Evolutionary conservation across 2,329 filamentous ascomycete genomes (phyloP).

Genomic region (Nakataea oryzae): DNA sequence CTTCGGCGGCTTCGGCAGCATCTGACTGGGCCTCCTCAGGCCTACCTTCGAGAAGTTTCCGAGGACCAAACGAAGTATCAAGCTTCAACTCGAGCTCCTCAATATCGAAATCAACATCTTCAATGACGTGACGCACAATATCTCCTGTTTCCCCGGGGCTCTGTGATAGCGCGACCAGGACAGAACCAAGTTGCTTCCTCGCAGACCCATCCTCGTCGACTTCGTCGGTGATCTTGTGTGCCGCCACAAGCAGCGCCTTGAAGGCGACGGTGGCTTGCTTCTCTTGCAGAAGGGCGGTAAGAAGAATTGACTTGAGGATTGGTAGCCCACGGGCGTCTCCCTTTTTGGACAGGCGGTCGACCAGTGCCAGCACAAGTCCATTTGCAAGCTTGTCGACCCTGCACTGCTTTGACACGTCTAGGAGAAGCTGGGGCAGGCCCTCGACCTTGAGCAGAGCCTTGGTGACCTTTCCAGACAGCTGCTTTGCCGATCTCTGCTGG

Average conservation of each 20-base stretch:
- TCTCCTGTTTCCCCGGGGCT: slow-evolving; percentile 45
- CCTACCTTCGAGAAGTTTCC: slow-evolving; percentile 35
- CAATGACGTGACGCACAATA: slow-evolving; percentile 56
- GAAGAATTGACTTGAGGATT: slow-evolving; percentile 50
- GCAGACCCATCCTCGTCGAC: slow-evolving; percentile 43
- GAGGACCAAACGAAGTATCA: slow-evolving; percentile 55
- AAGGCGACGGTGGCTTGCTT: slow-evolving; percentile 55
- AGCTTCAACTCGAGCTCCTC: slow-evolving; percentile 66
- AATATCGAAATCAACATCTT: slow-evolving; percentile 60
- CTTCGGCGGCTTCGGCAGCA: slow-evolving; percentile 12
- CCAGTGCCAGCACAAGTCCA: slow-evolving; percentile 56
- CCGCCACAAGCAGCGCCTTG: slow-evolving; percentile 52
- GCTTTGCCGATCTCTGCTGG: slow-evolving; percentile 62
- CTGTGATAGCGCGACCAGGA: slow-evolving; percentile 57
- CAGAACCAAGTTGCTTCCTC: slow-evolving; percentile 53
- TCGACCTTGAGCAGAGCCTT: slow-evolving; percentile 57
- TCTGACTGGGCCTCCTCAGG: slow-evolving; percentile 30
- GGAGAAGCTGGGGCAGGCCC: slow-evolving; percentile 47
- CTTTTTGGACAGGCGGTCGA: slow-evolving; percentile 51
- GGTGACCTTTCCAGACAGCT: slow-evolving; percentile 59
- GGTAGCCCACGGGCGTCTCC: slow-evolving; percentile 45
- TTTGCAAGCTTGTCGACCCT: slow-evolving; percentile 62
- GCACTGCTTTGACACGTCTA: slow-evolving; percentile 52
- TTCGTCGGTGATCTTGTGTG: slow-evolving; percentile 44
- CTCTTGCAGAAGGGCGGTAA: slow-evolving; percentile 48